Percentiles rank a stretch among this genome's conserved stretches.
These are phyloP conservation scores for Solanum hybrid DNA, from an alignment of 305 asterid species.

Conservation along the genomic window DNA sequence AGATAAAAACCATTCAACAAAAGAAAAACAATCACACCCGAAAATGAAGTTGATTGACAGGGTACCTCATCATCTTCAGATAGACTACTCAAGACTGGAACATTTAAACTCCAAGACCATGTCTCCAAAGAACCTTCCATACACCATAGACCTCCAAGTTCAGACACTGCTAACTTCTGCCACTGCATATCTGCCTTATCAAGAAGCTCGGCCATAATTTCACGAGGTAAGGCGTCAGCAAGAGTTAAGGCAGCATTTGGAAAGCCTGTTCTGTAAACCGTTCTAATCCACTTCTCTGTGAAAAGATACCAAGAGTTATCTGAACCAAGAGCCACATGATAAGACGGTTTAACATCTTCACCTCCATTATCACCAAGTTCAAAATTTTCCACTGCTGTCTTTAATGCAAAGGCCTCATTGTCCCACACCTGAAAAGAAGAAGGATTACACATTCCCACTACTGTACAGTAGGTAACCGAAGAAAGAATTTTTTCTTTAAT, in stretches of 20 bases:
- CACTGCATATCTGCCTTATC: conserved; percentile 81
- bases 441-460: background rate
- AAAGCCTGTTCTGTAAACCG: conserved; percentile 74
- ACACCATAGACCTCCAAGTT: conserved; percentile 83
- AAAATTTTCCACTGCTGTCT: conserved; percentile 21
- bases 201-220: conserved; percentile 60
- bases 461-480: background rate
- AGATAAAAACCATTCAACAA: background rate
- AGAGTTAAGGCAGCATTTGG: conserved; percentile 72
- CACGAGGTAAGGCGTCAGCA: conserved; percentile 80
- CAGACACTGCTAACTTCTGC: conserved; percentile 87
- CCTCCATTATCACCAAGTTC: conserved; percentile 22
- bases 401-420: conserved; percentile 52
- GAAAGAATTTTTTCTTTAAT: background rate
- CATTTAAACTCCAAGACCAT: conserved; percentile 99
- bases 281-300: conserved; percentile 90
- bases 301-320: conserved; percentile 99
- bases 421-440: conserved; percentile 49
- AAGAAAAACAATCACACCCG: background rate
- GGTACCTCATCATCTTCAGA: conserved; percentile 91
- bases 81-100: conserved; percentile 91
- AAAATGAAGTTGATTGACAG: conserved; percentile 4
- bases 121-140: conserved; percentile 98
- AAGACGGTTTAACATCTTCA: conserved; percentile 46
- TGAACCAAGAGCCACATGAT: conserved; percentile 92